Conservation (phyloP, 2,329 filamentous ascomycete genomes). For the Teratosphaeria gauchensis region DNA sequence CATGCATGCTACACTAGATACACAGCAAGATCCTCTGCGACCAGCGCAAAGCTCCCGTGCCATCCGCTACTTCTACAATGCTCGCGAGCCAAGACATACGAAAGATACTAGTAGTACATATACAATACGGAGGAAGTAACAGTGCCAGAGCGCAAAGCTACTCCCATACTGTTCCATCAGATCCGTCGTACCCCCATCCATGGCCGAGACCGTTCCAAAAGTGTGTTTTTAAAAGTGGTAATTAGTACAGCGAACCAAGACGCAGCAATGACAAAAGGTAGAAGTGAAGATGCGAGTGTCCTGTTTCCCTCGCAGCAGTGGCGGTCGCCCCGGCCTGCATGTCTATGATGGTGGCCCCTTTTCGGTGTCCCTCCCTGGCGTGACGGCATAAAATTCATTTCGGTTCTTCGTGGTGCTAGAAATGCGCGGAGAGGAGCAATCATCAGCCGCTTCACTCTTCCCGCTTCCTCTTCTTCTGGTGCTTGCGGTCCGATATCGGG, state of each 20-base stretch:
- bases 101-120: conserved; percentile 1
- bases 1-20: background rate
- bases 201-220: background rate
- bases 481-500: conserved; percentile 22
- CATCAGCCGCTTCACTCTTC: conserved; percentile 26
- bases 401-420: conserved; percentile 1
- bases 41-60: background rate
- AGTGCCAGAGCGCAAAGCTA: conserved; percentile 1
- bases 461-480: conserved; percentile 35
- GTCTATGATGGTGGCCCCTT: background rate
- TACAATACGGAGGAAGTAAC: background rate
- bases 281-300: background rate
- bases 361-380: conserved; percentile 4
- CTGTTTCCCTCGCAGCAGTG: background rate
- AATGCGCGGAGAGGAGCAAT: background rate
- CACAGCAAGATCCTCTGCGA: background rate
- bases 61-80: background rate
- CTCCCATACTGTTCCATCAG: background rate
- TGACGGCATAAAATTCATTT: conserved; percentile 14
- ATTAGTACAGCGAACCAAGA: conserved; percentile 3
- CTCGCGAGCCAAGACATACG: conserved; percentile 1
- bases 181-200: background rate
- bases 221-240: background rate
- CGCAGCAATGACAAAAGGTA: conserved; percentile 1
- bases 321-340: background rate